Percentiles rank a stretch among this genome's conserved stretches.
These are phyloP conservation scores for Zygotorulaspora danielsina DNA, from an alignment of 805 yeast species.

Conservation along the genomic window DNA sequence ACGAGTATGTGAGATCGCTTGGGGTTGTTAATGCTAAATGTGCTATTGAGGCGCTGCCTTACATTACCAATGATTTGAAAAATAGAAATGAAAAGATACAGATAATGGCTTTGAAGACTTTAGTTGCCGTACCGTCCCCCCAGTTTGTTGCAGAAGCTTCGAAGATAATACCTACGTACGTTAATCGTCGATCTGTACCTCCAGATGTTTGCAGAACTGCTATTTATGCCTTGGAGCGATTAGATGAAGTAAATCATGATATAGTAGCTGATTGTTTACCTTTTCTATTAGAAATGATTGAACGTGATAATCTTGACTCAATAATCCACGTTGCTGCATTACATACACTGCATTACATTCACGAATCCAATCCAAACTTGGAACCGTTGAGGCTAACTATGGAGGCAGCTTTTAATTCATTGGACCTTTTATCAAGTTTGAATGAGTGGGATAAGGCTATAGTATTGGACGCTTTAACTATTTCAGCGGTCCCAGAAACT, in stretches of 20 bases:
- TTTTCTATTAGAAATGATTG: constrained; percentile 24
- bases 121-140: constrained; percentile 54
- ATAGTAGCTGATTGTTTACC: constrained; percentile 47
- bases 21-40: constrained; percentile 54
- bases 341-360: constrained; percentile 59
- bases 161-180: constrained; percentile 33
- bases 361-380: constrained; percentile 42
- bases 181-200: constrained; percentile 44
- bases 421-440: constrained; percentile 34
- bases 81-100: constrained; percentile 47
- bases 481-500: constrained; percentile 66
- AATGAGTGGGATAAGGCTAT: constrained; percentile 74
- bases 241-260: constrained; percentile 53
- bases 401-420: constrained; percentile 37
- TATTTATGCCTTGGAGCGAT: constrained; percentile 60
- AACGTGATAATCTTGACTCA: constrained; percentile 49
- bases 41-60: constrained; percentile 52
- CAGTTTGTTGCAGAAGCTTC: constrained; percentile 49
- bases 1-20: constrained; percentile 59
- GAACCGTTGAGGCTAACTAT: constrained; percentile 39
- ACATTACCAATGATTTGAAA: constrained; percentile 49
- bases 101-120: constrained; percentile 58
- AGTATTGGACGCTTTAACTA: constrained; percentile 54
- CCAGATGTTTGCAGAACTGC: constrained; percentile 66
- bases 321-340: constrained; percentile 68